A percentile compares a stretch with the other conserved stretches of the same genome.
These are phyloP conservation scores for Elaeis oleifera DNA, from an alignment of 202 grass and related monocot species.

Conservation along the genomic window DNA sequence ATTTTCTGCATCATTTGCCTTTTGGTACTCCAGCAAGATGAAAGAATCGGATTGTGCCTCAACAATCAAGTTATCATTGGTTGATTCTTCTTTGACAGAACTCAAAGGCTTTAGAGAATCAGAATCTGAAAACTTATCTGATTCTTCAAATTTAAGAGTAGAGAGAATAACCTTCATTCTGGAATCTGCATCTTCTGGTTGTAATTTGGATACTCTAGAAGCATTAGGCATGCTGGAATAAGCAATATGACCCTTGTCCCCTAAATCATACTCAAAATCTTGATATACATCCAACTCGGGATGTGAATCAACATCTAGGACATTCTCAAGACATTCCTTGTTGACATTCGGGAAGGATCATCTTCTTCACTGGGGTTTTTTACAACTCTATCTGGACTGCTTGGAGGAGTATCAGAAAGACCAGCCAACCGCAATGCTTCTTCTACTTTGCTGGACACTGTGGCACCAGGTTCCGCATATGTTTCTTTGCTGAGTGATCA, in stretches of 20 bases:
- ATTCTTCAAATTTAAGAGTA: conserved; percentile 20
- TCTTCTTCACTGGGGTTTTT: conserved; percentile 13
- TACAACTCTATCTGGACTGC: conserved; percentile 43
- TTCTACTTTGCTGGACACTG: conserved; percentile 32
- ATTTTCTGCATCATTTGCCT: neutral
- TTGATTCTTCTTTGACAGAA: neutral
- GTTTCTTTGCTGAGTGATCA: conserved; percentile 18
- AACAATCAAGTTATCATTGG: conserved; percentile 6
- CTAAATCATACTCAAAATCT: conserved; percentile 4
- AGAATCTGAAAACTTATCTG: conserved; percentile 8
- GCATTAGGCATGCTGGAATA: neutral
- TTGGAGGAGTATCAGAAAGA: conserved; percentile 84
- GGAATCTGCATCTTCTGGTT: conserved; percentile 24
- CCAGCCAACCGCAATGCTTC: conserved; percentile 65
- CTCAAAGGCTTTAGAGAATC: conserved; percentile 11
- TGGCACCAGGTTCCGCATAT: conserved; percentile 12
- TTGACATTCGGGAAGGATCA: conserved; percentile 22
- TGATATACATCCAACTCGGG: neutral
- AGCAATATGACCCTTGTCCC: neutral
- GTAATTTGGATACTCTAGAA: conserved; percentile 4
- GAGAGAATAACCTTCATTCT: conserved; percentile 11
- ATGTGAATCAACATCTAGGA: conserved; percentile 16
- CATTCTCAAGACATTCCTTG: conserved; percentile 2
- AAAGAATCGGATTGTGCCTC: neutral
- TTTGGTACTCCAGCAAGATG: neutral